These are phyloP conservation scores for Rhytidiadelphus loreus DNA, from an alignment of 225 moss, liverwort and hornwort genomes.

Conservation along the genomic window DNA sequence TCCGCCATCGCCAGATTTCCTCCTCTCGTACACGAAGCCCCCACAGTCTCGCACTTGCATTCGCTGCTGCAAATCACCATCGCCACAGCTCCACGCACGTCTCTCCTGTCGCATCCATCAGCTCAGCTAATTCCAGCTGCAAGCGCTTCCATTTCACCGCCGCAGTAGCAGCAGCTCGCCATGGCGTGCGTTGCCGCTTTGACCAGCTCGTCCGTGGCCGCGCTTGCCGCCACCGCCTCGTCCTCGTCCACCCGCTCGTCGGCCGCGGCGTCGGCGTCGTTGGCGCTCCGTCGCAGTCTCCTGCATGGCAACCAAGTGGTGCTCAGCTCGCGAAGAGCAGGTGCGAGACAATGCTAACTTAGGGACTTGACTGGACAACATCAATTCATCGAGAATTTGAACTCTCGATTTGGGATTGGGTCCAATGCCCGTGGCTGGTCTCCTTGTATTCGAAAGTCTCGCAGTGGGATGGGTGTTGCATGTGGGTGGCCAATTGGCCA, in stretches of 20 bases:
- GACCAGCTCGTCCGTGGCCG: constrained; percentile 35
- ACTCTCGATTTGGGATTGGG: not conserved
- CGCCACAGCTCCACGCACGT: not conserved
- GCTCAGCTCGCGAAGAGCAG: constrained; percentile 34
- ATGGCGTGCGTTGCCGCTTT: constrained; percentile 77
- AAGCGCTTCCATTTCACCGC: not conserved
- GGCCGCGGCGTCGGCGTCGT: constrained; percentile 5
- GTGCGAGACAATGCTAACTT: not conserved
- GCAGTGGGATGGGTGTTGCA: not conserved
- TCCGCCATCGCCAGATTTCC: constrained; percentile 26
- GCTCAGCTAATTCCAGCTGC: too few relatives aligned
- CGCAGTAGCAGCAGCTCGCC: not conserved
- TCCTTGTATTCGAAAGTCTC: not conserved
- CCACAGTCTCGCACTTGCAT: not conserved
- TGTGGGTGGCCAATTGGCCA: not conserved
- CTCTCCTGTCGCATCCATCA: too few relatives aligned
- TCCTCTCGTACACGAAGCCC: not conserved
- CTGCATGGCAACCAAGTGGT: constrained; percentile 39
- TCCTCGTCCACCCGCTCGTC: constrained; percentile 6
- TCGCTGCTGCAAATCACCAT: not conserved
- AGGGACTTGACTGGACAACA: too few relatives aligned
- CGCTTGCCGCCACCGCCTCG: not conserved
- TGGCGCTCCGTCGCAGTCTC: constrained; percentile 32
- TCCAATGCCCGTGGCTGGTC: not conserved
- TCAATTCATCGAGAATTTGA: not conserved